Base-by-base conservation (phyloP, 441 rosid genomes). In the Breynia disticha region DNA sequence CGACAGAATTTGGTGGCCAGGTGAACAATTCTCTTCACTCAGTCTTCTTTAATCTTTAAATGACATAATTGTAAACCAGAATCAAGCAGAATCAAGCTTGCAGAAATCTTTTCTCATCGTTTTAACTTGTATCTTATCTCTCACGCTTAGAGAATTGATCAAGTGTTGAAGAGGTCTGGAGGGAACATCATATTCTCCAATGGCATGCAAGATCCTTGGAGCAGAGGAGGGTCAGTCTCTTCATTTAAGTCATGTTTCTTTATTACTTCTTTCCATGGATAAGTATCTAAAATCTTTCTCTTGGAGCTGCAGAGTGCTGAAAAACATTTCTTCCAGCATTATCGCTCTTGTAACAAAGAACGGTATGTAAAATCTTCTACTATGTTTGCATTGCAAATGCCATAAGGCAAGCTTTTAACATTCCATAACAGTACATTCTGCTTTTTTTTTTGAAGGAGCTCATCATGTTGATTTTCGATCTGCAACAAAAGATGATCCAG, bases 181-280 rank as follows among this genome's bases (percentile, higher is more conserved):
- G 70, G 87, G 65, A 83, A 86, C 67, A 81, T 86, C 43, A 76
- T 83, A 65, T 81, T 86, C 54, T 86, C 91, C 48, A 83, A 81
- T 55, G 95, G 88, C 48, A 58, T 81, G 84, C 83, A 75, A 52
- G 91, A 86, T 50, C 89, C 95, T 0, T 83, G 86, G 85, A 83
- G 95, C 67, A 74, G 90, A 72, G 87, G 95, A 73, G 67, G 88
- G 88, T 85, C 22, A 67, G 73, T 67, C 45, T 1, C 44, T 54
- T 28, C 13, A 5, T 16, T 48, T 11, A 17, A 56, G 2, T 51
- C 35, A 28, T 28, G 5, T 28, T 46, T 49, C 37, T 41, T 9
- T 41, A 4, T 41, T 13, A 15, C 44, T 28, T 28, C 35, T 28
- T 28, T 28, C 8, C 8, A 9, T 28, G 35, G 35, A 28, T 28